Conservation (phyloP, 1,139 yeast species). For the Nakaseomyces sp. region DNA sequence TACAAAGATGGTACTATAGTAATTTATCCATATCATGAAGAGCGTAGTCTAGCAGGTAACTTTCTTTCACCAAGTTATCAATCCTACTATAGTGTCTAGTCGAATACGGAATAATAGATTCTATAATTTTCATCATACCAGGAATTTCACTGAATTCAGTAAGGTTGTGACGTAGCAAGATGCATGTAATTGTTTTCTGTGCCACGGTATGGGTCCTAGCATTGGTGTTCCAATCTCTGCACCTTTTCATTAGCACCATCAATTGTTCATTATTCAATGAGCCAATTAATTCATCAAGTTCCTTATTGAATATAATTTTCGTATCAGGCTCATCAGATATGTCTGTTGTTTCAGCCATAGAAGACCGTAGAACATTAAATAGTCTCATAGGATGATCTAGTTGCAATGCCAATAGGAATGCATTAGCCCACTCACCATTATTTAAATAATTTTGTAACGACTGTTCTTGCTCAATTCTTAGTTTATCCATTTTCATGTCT, state of each 20-base stretch:
- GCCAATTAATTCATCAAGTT: constrained; percentile 58
- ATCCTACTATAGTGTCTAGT: constrained; percentile 74
- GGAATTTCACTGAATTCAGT: constrained; percentile 54
- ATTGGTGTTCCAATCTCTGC: constrained; percentile 93
- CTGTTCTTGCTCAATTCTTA: constrained; percentile 79
- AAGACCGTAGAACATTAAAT: constrained; percentile 56
- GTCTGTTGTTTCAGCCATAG: constrained; percentile 32
- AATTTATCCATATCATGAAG: constrained; percentile 63
- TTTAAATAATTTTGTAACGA: constrained; percentile 63
- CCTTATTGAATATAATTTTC: constrained; percentile 41
- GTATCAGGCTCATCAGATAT: constrained; percentile 34
- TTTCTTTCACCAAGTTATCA: constrained; percentile 74
- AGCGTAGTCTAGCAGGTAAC: constrained; percentile 77
- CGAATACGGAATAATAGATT: constrained; percentile 71
- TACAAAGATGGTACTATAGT: constrained; percentile 12
- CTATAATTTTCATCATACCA: constrained; percentile 61
- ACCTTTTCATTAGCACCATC: constrained; percentile 52
- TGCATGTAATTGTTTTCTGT: constrained; percentile 61
- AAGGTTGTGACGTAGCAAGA: constrained; percentile 47
- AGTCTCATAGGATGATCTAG: constrained; percentile 81
- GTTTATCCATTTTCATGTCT: constrained; percentile 41
- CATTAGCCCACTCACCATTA: constrained; percentile 75
- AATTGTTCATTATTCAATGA: constrained; percentile 54
- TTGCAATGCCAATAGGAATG: constrained; percentile 76
- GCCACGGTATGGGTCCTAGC: constrained; percentile 72